Percentiles rank a stretch among this genome's conserved stretches.
These are phyloP conservation scores for Stemphylium beticola DNA, from an alignment of 2,329 filamentous ascomycete genomes.

Conservation along the genomic window DNA sequence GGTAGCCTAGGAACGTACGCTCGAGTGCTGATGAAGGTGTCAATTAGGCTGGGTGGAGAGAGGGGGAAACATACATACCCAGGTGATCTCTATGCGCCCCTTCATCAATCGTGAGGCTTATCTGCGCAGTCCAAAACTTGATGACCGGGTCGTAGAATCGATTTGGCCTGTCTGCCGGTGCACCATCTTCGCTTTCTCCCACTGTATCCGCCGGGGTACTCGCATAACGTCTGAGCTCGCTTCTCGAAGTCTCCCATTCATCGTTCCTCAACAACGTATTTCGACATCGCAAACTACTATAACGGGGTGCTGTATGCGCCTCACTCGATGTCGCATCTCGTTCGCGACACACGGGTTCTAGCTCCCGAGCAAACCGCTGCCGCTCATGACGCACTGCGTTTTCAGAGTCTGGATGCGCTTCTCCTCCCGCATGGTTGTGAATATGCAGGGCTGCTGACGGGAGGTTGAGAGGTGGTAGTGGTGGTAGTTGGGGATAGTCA, in stretches of 20 bases:
- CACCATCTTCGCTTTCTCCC: background rate
- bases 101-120: slow-evolving; percentile 59
- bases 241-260: slow-evolving; percentile 4
- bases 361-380: slow-evolving; percentile 24
- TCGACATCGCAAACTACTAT: slow-evolving; percentile 10
- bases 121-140: slow-evolving; percentile 58
- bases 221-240: slow-evolving; percentile 3
- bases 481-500: slow-evolving; percentile 8
- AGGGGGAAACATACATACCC: slow-evolving; percentile 51
- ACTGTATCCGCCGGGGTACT: slow-evolving; percentile 9
- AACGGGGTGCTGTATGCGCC: background rate
- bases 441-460: slow-evolving; percentile 19
- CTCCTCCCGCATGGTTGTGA: slow-evolving; percentile 4
- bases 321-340: background rate
- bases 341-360: slow-evolving; percentile 8
- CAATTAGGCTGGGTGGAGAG: background rate
- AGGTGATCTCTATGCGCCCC: slow-evolving; percentile 62
- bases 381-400: slow-evolving; percentile 25
- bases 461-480: slow-evolving; percentile 15
- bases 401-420: slow-evolving; percentile 28
- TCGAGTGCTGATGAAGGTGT: slow-evolving; percentile 65
- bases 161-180: background rate
- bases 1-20: slow-evolving; percentile 75
- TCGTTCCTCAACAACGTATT: slow-evolving; percentile 2
- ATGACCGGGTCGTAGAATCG: slow-evolving; percentile 49